A percentile compares a stretch with the other conserved stretches of the same genome.
Conservation (phyloP, 2,329 filamentous ascomycete species). For the Arachnomyces sp. region DNA sequence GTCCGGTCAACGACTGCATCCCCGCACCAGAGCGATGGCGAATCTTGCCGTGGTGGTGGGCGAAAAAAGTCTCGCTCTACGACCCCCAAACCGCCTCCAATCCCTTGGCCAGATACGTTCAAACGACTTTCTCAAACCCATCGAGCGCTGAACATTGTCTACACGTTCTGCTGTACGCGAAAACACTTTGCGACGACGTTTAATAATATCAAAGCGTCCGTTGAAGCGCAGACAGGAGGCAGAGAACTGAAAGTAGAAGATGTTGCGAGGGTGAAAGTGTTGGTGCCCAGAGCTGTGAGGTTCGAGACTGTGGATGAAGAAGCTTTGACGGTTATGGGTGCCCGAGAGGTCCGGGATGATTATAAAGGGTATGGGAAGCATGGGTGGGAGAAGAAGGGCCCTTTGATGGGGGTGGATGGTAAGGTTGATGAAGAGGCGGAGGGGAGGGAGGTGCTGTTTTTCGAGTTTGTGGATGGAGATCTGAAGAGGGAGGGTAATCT, state of each 20-base stretch:
- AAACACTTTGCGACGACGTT: slow-evolving; percentile 90
- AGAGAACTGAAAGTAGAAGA: slow-evolving; percentile 63
- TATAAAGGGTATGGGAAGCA: slow-evolving; percentile 42
- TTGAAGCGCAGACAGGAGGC: slow-evolving; percentile 68
- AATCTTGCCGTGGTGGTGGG: slow-evolving; percentile 3
- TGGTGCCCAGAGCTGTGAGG: slow-evolving; percentile 69
- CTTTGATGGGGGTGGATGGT: slow-evolving; percentile 28
- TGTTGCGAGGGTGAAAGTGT: slow-evolving; percentile 68
- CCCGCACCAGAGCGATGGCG: neutral
- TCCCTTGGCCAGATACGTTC: slow-evolving; percentile 69
- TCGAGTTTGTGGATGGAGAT: slow-evolving; percentile 89
- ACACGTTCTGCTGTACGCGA: slow-evolving; percentile 87
- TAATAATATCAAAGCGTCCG: slow-evolving; percentile 73
- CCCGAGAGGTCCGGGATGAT: slow-evolving; percentile 10
- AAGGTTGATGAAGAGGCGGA: slow-evolving; percentile 22
- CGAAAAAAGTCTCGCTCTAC: slow-evolving; percentile 12
- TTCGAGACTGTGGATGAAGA: slow-evolving; percentile 72
- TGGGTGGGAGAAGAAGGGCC: slow-evolving; percentile 52
- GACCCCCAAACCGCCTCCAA: slow-evolving; percentile 26
- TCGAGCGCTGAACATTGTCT: slow-evolving; percentile 80
- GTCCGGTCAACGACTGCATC: neutral
- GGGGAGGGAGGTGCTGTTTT: slow-evolving; percentile 62
- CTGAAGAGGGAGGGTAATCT: slow-evolving; percentile 71
- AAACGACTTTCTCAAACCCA: slow-evolving; percentile 66
- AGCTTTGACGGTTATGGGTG: slow-evolving; percentile 67